Conservation (phyloP, 225 moss, liverwort and hornwort genomes). For the Anthoceros angustus region DNA sequence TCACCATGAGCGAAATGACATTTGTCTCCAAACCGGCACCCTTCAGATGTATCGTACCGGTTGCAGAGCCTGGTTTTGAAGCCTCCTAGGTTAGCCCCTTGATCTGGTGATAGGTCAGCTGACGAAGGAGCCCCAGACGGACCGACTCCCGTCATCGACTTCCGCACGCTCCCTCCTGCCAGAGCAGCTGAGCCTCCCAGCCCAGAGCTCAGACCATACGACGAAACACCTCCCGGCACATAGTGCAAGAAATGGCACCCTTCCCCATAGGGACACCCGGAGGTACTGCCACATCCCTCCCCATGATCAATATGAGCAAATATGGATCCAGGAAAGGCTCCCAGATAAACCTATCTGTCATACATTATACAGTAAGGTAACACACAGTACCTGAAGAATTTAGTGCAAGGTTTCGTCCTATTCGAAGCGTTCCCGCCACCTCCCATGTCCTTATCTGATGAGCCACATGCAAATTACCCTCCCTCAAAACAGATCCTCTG, state of each 20-base stretch:
- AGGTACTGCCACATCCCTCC: constrained; percentile 46
- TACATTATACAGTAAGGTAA: background rate
- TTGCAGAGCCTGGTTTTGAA: constrained; percentile 95
- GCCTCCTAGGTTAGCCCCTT: constrained; percentile 85
- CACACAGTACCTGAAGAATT: constrained; percentile 73
- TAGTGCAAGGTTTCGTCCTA: constrained; percentile 99
- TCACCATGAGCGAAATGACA: constrained; percentile 98
- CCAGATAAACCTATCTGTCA: background rate
- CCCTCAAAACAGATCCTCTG: constrained; percentile 9
- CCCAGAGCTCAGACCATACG: constrained; percentile 40
- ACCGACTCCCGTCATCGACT: constrained; percentile 58
- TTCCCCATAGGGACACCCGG: constrained; percentile 96
- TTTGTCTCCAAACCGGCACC: constrained; percentile 91
- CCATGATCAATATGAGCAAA: background rate
- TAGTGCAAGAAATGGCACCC: constrained; percentile 94
- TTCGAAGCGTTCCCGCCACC: constrained; percentile 55
- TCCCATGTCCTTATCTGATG: constrained; percentile 45
- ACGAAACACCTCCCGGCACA: constrained; percentile 70
- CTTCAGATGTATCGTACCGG: constrained; percentile 74
- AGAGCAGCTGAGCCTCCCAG: constrained; percentile 27
- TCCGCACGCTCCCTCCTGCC: constrained; percentile 33
- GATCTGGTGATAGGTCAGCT: constrained; percentile 19
- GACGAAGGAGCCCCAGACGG: constrained; percentile 16
- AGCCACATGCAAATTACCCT: background rate
- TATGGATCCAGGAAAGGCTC: background rate